These are phyloP conservation scores for Eucommia ulmoides DNA, from an alignment of 257 asterid genomes.

Conservation along the genomic window DNA sequence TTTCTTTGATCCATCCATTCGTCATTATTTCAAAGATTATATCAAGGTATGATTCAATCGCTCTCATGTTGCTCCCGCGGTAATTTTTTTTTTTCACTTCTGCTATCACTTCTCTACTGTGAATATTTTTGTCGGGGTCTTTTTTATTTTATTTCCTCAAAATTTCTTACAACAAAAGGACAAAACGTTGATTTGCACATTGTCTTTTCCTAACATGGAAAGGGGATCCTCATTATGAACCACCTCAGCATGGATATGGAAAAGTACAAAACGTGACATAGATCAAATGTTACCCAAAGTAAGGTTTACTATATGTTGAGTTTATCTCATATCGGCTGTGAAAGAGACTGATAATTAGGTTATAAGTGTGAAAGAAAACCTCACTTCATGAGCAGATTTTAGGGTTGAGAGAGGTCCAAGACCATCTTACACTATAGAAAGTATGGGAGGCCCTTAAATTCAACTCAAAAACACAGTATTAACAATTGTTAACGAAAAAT, in stretches of 20 bases:
- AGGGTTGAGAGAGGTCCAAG: too few species aligned
- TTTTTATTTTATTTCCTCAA: neutral
- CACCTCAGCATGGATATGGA: neutral
- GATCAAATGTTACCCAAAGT: neutral
- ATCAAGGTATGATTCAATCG: too few species aligned
- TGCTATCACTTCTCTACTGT: neutral
- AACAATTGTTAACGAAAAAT: too few species aligned
- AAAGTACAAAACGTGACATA: neutral
- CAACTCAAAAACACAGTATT: too few species aligned
- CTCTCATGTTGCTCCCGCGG: slow-evolving; percentile 10
- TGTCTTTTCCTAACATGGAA: neutral
- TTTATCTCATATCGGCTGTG: too few species aligned
- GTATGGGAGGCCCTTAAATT: neutral
- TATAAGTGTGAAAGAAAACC: too few species aligned
- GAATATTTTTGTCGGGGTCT: neutral
- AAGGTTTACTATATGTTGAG: neutral
- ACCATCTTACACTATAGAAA: neutral
- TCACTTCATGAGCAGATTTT: too few species aligned
- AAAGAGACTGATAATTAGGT: too few species aligned
- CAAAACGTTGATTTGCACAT: neutral
- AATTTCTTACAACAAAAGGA: neutral
- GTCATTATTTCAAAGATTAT: slow-evolving; percentile 72
- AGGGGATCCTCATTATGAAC: neutral
- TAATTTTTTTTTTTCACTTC: neutral
- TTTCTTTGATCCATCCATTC: slow-evolving; percentile 93